These are phyloP conservation scores for Spathaspora sp. DNA, from an alignment of 1,139 yeast genomes.

Conservation along the genomic window DNA sequence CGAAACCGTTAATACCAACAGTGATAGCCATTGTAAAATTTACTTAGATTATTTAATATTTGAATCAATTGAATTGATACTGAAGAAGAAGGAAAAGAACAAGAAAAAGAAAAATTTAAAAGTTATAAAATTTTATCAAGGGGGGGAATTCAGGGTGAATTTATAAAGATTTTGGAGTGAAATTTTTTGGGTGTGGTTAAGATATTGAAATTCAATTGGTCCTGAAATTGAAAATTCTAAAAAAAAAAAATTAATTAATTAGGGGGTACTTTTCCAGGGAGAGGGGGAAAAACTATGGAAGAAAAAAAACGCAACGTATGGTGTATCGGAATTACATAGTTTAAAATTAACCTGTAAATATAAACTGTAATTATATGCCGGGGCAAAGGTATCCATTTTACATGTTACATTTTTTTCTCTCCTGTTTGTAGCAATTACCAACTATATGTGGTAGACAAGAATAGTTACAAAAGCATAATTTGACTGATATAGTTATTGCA, in stretches of 20 bases:
- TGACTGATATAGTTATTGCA: not conserved
- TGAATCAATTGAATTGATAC: conserved; percentile 10
- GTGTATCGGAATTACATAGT: conserved; percentile 1
- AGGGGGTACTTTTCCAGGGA: conserved; percentile 2
- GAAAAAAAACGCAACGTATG: not conserved
- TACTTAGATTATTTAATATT: conserved; percentile 7
- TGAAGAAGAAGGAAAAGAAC: conserved; percentile 6
- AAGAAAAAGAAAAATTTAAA: conserved; percentile 6
- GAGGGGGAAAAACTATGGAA: not conserved
- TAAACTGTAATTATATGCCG: conserved; percentile 3
- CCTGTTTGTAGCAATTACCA: not conserved
- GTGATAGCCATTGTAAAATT: conserved; percentile 35
- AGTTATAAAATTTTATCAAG: not conserved
- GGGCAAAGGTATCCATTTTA: conserved; percentile 8
- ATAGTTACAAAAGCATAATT: not conserved
- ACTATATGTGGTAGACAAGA: not conserved
- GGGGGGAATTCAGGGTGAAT: conserved; percentile 5
- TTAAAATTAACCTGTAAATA: not conserved
- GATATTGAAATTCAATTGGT: conserved; percentile 3
- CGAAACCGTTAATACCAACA: conserved; percentile 88
- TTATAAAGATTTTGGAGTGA: conserved; percentile 5
- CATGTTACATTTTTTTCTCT: conserved; percentile 4
- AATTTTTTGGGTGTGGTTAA: not conserved
- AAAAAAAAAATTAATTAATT: not conserved
- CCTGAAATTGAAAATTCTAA: not conserved